These are phyloP conservation scores for Rugosomyces carneus DNA, from an alignment of 1,284 basidiomycete species.

Conservation along the genomic window DNA sequence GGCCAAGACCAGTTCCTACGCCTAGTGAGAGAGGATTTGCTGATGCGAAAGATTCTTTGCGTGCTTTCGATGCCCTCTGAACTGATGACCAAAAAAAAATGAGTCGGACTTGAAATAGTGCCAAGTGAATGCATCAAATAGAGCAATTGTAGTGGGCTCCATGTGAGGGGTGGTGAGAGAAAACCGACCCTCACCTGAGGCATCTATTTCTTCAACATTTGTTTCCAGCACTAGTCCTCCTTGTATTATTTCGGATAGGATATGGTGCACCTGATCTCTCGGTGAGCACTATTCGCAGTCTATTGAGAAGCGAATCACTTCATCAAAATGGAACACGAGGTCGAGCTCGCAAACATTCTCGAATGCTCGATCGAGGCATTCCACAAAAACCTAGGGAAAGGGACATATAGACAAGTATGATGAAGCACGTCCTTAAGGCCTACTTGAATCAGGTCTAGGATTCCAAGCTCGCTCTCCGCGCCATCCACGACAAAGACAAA, in stretches of 20 bases:
- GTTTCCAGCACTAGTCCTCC: conserved; percentile 98
- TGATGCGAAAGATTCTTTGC: conserved; percentile 69
- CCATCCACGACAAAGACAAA: conserved; percentile 97
- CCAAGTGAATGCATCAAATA: neutral
- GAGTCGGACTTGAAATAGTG: neutral
- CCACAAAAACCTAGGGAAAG: conserved; percentile 82
- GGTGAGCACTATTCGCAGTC: conserved; percentile 1
- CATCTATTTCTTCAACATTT: conserved; percentile 87
- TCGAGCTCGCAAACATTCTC: conserved; percentile 99
- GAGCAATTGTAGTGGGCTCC: neutral
- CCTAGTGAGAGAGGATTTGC: conserved; percentile 74
- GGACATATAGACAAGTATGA: neutral
- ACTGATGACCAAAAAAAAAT: conserved; percentile 36
- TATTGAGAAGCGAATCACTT: conserved; percentile 45
- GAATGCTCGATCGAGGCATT: conserved; percentile 91
- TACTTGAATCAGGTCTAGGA: conserved; percentile 96
- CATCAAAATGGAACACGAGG: conserved; percentile 97
- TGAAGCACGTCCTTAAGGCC: conserved; percentile 19
- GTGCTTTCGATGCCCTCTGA: conserved; percentile 57
- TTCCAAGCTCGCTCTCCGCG: conserved; percentile 93
- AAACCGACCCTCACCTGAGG: conserved; percentile 47
- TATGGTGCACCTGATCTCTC: conserved; percentile 76
- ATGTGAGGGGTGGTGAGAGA: conserved; percentile 2
- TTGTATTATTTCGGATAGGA: conserved; percentile 92
- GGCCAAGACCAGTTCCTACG: conserved; percentile 47